Evolutionary conservation across 148 eudicot species (phyloP), one percentile per base, ranked within the genome.

Genomic region (Tetragonia tetragonoides): DNA sequence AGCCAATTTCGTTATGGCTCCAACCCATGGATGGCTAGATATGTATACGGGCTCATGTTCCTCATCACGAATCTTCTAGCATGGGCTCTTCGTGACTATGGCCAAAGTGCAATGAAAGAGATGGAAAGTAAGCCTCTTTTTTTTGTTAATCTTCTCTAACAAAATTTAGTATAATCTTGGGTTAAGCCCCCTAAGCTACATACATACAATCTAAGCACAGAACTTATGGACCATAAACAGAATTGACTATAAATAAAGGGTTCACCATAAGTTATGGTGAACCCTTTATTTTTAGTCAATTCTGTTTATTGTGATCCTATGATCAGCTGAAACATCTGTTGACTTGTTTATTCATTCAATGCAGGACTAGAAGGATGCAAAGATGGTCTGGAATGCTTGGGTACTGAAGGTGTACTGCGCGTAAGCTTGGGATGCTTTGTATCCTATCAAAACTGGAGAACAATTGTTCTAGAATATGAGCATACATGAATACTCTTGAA

Each of bases 21-120:
- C 34, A 93, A 93, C 83, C 97, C 97, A 39, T 93, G 87, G 92
- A 91, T 93, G 95, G 97, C 97, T 20, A 86, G 97, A 91, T 93
- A 93, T 84, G 87, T 88, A 28, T 93, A 93, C 41, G 88, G 93
- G 47, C 73, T 93, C 73, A 81, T 93, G 75, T 93, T 93, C 85
- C 92, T 93, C 28, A 76, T 89, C 46, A 85, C 92, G 5, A 93
- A 90, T 82, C 84, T 93, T 81, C 84, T 93, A 69, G 97, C 97
- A 2, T 93, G 95, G 97, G 91, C 86, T 24, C 81, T 89, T 87
- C 92, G 97, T 10, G 97, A 93, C 80, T 93, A 91, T 84, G 97
- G 95, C 73, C 86, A 74, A 62, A 56, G 78, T 15, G 84, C 81
- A 46, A 76, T 88, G 81, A 83, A 77, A 10, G 90, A 88, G 72